Evolutionary conservation across 768 basidiomycete genomes (phyloP).

Genomic region (Filobasidium wieringae): DNA sequence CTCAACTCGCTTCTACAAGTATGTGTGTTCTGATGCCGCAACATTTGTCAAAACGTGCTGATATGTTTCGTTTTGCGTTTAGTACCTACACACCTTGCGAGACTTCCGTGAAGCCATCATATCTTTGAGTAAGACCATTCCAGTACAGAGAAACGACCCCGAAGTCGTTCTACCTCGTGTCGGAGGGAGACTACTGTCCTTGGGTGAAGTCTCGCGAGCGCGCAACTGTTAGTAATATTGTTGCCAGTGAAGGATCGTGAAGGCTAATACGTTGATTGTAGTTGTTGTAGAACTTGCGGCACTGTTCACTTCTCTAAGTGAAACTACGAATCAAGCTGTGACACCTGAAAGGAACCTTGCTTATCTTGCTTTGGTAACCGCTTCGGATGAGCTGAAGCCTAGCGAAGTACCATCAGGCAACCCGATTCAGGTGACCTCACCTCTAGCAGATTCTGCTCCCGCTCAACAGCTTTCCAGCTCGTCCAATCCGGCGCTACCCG

Average conservation of each 20-base stretch:
- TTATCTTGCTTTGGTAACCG: conserved; percentile 27
- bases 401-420: background rate
- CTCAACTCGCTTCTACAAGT: conserved; percentile 35
- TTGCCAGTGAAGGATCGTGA: conserved; percentile 19
- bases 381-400: conserved; percentile 4
- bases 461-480: no score
- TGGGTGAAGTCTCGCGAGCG: conserved; percentile 26
- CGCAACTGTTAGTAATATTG: conserved; percentile 24
- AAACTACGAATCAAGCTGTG: conserved; percentile 15
- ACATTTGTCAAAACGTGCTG: background rate
- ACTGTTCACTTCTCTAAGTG: conserved; percentile 7
- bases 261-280: background rate
- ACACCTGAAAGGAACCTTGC: conserved; percentile 35
- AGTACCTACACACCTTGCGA: conserved; percentile 34
- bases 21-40: background rate
- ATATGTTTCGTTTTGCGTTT: background rate
- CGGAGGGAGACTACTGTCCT: conserved; percentile 5
- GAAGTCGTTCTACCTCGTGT: background rate
- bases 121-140: conserved; percentile 19
- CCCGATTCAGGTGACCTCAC: background rate
- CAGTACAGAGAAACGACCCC: conserved; percentile 4
- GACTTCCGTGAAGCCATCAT: conserved; percentile 32
- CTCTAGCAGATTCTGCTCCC: conserved; percentile 10
- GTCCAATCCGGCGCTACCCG: no score
- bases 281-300: conserved; percentile 16